Conservation (phyloP, 1,284 basidiomycete genomes). For the Ceratorhiza oryzae-sativae region DNA sequence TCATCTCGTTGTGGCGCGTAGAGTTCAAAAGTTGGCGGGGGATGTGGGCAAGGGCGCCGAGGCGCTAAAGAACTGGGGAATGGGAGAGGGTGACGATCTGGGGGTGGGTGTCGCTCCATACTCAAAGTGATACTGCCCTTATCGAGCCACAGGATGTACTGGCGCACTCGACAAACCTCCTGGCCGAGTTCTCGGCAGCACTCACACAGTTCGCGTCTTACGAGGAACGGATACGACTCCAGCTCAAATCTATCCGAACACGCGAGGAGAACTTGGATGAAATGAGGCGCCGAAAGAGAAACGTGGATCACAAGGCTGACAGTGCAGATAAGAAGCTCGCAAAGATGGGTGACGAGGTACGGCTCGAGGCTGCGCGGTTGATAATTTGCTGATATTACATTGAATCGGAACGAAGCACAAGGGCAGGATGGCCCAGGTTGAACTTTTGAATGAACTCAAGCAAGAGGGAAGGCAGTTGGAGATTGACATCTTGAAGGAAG, state of each 20-base stretch:
- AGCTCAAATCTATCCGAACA: constrained; percentile 80
- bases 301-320: constrained; percentile 77
- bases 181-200: constrained; percentile 73
- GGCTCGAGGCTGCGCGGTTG: too few species aligned
- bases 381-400: background rate
- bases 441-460: constrained; percentile 73
- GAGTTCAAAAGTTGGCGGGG: constrained; percentile 67
- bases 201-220: constrained; percentile 76
- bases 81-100: constrained; percentile 87
- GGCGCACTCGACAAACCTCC: constrained; percentile 71
- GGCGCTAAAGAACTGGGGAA: constrained; percentile 78
- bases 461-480: constrained; percentile 83
- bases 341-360: constrained; percentile 83
- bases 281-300: constrained; percentile 64
- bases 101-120: constrained; percentile 58
- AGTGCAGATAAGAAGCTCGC: constrained; percentile 87
- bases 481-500: constrained; percentile 83
- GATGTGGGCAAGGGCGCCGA: constrained; percentile 79
- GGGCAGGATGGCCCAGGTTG: constrained; percentile 78
- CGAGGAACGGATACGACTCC: constrained; percentile 75
- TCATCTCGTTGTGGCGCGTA: constrained; percentile 46
- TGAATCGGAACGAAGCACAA: constrained; percentile 64
- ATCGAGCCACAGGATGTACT: constrained; percentile 70
- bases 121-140: constrained; percentile 36
- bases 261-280: constrained; percentile 86